Evolutionary conservation across 108 stramenopile genomes (phyloP).

Genomic region (Asterionellopsis glacialis): DNA sequence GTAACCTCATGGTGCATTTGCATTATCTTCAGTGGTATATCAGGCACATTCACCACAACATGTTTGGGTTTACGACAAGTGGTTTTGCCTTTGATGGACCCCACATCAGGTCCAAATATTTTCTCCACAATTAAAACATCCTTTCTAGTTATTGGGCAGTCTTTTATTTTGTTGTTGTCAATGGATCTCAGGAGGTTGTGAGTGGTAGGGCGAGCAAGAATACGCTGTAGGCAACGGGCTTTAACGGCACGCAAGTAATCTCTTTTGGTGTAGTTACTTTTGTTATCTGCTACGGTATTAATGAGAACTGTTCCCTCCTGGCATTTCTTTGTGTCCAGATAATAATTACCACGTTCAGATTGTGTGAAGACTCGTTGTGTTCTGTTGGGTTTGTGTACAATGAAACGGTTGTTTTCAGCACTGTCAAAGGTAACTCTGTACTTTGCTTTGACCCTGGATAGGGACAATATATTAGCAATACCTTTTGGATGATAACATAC

Average conservation of each 20-base stretch:
- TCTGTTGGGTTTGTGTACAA: conserved; percentile 1
- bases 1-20: conserved; percentile 13
- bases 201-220: conserved; percentile 5
- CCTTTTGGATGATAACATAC: conserved; percentile 40
- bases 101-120: conserved; percentile 26
- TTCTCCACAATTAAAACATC: conserved; percentile 19
- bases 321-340: background rate
- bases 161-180: conserved; percentile 17
- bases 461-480: conserved; percentile 40
- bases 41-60: conserved; percentile 5
- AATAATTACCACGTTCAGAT: too few species aligned
- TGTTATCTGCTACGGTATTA: too few species aligned
- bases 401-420: conserved; percentile 3
- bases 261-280: too few species aligned
- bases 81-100: conserved; percentile 11
- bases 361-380: background rate
- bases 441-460: conserved; percentile 9
- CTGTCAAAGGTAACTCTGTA: conserved; percentile 26
- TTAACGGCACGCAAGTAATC: too few species aligned
- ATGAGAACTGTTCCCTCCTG: background rate
- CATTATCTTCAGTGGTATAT: conserved; percentile 25
- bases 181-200: conserved; percentile 10
- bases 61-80: conserved; percentile 1
- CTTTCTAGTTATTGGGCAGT: conserved; percentile 27
- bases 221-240: too few species aligned